phyloP scores from a whole-genome alignment of 768 basidiomycete genomes.

The Gyrodon lividus region DNA sequence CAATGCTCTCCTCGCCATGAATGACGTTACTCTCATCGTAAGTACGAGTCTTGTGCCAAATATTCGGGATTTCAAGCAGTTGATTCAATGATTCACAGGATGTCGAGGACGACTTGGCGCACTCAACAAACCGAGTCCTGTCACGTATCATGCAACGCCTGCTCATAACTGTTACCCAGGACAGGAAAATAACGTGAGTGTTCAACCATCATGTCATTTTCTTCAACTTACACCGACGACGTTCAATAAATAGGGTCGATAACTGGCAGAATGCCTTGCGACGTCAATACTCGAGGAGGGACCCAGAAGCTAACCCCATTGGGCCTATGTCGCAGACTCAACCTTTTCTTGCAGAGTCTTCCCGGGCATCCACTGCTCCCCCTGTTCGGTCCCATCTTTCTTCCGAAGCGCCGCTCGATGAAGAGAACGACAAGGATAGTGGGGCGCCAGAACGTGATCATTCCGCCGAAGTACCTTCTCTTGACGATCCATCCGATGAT shows the following conservation, averaged over 20 bases:
- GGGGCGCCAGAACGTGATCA: constrained; percentile 12
- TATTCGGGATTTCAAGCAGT: constrained; percentile 2
- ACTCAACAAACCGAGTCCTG: constrained; percentile 56
- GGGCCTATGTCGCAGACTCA: constrained; percentile 45
- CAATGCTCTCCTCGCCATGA: constrained; percentile 65
- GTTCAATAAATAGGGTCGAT: constrained; percentile 47
- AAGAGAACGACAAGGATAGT: constrained; percentile 10
- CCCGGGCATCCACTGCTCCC: constrained; percentile 30
- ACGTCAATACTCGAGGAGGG: constrained; percentile 73
- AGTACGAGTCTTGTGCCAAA: constrained; percentile 20
- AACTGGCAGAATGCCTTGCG: constrained; percentile 80
- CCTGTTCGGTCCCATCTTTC: constrained; percentile 4
- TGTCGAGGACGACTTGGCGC: constrained; percentile 73
- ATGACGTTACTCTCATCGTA: constrained; percentile 68
- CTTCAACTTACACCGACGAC: constrained; percentile 18
- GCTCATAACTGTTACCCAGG: constrained; percentile 72
- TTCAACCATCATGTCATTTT: constrained; percentile 19
- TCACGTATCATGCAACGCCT: constrained; percentile 75
- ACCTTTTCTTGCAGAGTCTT: constrained; percentile 22
- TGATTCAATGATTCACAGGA: constrained; percentile 45
- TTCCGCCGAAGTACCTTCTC: not conserved
- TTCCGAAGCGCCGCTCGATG: constrained; percentile 9
- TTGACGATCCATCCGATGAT: not conserved
- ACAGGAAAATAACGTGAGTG: constrained; percentile 75
- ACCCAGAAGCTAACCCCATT: constrained; percentile 69